A percentile compares a stretch with the other conserved stretches of the same genome.
phyloP scores from a whole-genome alignment of 352 stramenopile genomes.

The Phytopythium boreale region DNA sequence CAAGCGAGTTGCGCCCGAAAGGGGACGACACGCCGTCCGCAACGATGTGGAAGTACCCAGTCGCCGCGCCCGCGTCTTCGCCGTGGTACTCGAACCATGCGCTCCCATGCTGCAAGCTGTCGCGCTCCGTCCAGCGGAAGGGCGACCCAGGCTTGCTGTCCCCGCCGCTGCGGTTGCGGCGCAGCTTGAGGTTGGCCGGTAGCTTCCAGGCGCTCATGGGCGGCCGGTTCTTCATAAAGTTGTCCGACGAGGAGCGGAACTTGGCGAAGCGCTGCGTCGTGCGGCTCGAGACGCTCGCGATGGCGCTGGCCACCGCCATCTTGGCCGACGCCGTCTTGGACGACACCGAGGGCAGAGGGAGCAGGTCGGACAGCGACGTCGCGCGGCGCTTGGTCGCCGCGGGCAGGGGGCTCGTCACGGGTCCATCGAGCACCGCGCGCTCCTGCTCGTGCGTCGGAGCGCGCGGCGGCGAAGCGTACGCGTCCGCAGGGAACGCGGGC shows the following conservation, averaged over 20 bases:
- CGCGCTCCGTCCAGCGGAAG: constrained; percentile 28
- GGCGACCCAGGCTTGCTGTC: constrained; percentile 1
- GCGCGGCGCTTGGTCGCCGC: constrained; percentile 46
- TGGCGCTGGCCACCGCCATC: constrained; percentile 34
- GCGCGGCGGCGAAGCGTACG: constrained; percentile 11
- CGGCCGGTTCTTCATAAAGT: constrained; percentile 23
- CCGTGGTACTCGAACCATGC: constrained; percentile 50
- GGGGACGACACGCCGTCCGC: constrained; percentile 71
- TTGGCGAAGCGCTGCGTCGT: constrained; percentile 39
- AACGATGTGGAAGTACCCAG: constrained; percentile 73
- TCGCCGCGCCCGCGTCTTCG: constrained; percentile 62
- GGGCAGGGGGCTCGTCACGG: not conserved
- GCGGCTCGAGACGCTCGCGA: constrained; percentile 35
- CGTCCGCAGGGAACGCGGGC: not conserved
- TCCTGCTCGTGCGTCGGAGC: not conserved
- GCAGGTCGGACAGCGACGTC: constrained; percentile 45
- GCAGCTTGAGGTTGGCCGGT: constrained; percentile 20
- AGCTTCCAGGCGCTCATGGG: constrained; percentile 22
- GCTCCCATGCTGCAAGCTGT: constrained; percentile 40
- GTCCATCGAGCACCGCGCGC: not conserved
- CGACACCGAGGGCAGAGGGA: constrained; percentile 20
- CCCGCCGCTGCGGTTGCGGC: constrained; percentile 10
- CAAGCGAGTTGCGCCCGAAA: constrained; percentile 38
- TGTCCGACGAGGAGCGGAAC: constrained; percentile 38
- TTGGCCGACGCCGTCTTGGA: constrained; percentile 26